These are phyloP conservation scores for Lactarius pseudohatsudake DNA, from an alignment of 768 basidiomycete species.

Conservation along the genomic window DNA sequence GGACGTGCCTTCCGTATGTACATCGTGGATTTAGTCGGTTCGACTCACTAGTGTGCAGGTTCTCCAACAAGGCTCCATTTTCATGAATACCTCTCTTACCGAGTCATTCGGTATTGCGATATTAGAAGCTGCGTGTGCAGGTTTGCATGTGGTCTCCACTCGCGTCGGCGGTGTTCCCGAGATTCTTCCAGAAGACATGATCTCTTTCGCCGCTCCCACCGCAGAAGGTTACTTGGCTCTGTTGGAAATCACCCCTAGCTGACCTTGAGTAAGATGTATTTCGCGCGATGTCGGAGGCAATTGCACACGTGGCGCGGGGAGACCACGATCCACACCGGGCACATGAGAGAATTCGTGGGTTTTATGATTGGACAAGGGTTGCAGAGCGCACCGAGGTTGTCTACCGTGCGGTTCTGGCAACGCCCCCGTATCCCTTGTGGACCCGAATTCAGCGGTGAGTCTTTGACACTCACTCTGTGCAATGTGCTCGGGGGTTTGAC, in stretches of 20 bases:
- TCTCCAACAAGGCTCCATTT: slow-evolving; percentile 84
- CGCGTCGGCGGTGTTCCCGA: slow-evolving; percentile 95
- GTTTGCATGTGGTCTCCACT: slow-evolving; percentile 91
- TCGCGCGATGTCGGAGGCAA: slow-evolving; percentile 77
- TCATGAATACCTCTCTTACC: slow-evolving; percentile 92
- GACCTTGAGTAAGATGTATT: slow-evolving; percentile 63
- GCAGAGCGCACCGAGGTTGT: slow-evolving; percentile 80
- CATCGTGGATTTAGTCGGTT: background rate
- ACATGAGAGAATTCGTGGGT: slow-evolving; percentile 72
- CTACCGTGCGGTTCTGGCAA: slow-evolving; percentile 65
- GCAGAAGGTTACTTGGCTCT: slow-evolving; percentile 67
- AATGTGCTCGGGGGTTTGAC: slow-evolving; percentile 6
- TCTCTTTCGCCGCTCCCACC: slow-evolving; percentile 91
- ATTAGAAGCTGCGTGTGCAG: slow-evolving; percentile 93
- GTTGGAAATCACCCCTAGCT: background rate
- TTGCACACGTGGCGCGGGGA: slow-evolving; percentile 63
- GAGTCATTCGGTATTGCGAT: slow-evolving; percentile 98
- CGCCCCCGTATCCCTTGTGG: slow-evolving; percentile 67
- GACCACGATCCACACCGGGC: slow-evolving; percentile 73
- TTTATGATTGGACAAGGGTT: slow-evolving; percentile 88
- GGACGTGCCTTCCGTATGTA: slow-evolving; percentile 67
- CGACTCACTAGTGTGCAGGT: slow-evolving; percentile 48
- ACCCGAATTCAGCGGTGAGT: slow-evolving; percentile 72
- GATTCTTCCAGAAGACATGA: slow-evolving; percentile 91
- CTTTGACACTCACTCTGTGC: background rate